Percentiles rank a stretch among this genome's conserved stretches.
phyloP scores from a whole-genome alignment of 2,329 filamentous ascomycete species.

The Leptographium galeiforme region DNA sequence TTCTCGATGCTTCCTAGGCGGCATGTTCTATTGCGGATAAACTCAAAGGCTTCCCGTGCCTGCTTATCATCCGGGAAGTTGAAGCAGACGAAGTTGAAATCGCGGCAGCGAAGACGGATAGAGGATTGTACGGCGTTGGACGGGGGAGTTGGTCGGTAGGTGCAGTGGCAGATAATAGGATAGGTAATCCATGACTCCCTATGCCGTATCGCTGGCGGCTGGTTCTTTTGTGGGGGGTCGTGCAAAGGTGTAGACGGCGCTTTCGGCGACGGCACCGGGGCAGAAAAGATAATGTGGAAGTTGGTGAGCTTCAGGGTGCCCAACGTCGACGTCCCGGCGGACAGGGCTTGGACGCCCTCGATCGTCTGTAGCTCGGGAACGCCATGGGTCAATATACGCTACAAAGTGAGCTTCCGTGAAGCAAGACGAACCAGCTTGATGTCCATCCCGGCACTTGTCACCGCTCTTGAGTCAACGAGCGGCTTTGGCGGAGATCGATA shows the following conservation, averaged over 20 bases:
- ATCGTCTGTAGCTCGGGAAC: conserved; percentile 23
- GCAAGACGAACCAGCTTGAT: neutral
- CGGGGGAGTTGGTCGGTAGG: conserved; percentile 58
- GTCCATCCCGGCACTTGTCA: neutral
- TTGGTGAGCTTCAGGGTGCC: conserved; percentile 48
- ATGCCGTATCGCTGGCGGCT: conserved; percentile 13
- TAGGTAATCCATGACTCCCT: conserved; percentile 88
- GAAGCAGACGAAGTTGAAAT: conserved; percentile 89
- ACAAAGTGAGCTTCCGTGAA: neutral
- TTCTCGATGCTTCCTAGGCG: conserved; percentile 73
- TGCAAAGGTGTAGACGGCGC: conserved; percentile 11
- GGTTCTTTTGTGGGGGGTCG: conserved; percentile 9
- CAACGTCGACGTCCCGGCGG: conserved; percentile 40
- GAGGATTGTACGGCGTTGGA: conserved; percentile 60
- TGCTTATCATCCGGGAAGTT: conserved; percentile 64
- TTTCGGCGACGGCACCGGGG: conserved; percentile 22
- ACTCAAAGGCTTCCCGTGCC: conserved; percentile 78
- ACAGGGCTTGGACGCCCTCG: conserved; percentile 48
- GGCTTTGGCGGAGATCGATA: neutral
- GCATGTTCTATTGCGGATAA: conserved; percentile 68
- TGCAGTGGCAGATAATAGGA: conserved; percentile 76
- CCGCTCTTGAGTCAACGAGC: neutral
- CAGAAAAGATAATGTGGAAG: conserved; percentile 46
- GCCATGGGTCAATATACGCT: neutral
- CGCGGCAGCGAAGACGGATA: conserved; percentile 77